Conservation (phyloP, 352 stramenopile genomes). For the Aphanomyces astaci region DNA sequence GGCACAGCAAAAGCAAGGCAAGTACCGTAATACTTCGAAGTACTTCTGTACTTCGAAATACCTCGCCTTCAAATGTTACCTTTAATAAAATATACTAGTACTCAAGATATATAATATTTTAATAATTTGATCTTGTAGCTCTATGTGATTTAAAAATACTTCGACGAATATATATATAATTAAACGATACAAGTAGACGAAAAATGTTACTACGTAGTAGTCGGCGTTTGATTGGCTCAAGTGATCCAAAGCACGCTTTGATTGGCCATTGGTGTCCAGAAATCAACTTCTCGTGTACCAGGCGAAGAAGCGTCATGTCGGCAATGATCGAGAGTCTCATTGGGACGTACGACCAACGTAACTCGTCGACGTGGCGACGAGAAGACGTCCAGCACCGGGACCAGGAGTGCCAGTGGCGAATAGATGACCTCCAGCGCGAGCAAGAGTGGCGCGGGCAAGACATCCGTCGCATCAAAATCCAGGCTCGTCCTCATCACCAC, state of each 20-base stretch:
- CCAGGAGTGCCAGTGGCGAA: slow-evolving; percentile 75
- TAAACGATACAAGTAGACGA: too few species aligned
- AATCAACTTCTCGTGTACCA: too few species aligned
- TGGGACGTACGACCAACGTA: slow-evolving; percentile 77
- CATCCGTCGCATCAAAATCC: slow-evolving; percentile 25
- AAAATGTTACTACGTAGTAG: neutral
- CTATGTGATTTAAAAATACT: too few species aligned
- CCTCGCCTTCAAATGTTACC: neutral
- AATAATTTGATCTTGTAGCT: too few species aligned
- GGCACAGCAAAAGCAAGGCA: too few species aligned
- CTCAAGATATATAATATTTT: neutral
- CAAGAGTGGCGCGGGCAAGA: slow-evolving; percentile 62
- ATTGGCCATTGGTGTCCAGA: too few species aligned
- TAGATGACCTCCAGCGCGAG: slow-evolving; percentile 63
- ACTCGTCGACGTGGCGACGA: slow-evolving; percentile 75
- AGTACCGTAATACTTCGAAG: too few species aligned
- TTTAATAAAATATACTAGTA: too few species aligned
- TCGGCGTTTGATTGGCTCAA: neutral
- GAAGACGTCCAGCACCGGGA: slow-evolving; percentile 65
- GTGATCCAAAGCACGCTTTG: too few species aligned
- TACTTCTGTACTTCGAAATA: too few species aligned
- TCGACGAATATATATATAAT: neutral
- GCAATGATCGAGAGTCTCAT: slow-evolving; percentile 61
- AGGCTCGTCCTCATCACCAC: neutral
- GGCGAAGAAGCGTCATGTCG: slow-evolving; percentile 29